Base-by-base conservation (phyloP, 2,329 filamentous ascomycete genomes). In the Talaromyces sp. region DNA sequence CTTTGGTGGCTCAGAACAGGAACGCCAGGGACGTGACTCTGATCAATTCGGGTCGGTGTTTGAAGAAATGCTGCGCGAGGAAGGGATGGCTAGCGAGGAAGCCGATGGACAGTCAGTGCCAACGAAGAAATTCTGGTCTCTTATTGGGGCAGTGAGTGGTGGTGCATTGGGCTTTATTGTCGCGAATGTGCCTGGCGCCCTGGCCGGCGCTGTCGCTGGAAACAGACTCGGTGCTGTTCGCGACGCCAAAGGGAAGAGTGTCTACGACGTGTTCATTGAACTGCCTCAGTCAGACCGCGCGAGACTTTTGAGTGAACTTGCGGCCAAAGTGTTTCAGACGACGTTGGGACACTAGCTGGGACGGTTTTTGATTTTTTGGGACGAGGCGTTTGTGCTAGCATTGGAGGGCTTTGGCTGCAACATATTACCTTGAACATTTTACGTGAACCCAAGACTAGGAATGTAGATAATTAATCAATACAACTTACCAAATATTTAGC, bases 101-200 rank as follows among this genome's bases (percentile, higher is more conserved):
- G 81, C 82, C 4, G 83, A 84, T 18, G 84, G 66, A 59, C 69
- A 63, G 7, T 66, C 71, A 12, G 68, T 72, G 16, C 85, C 84
- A 0, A 94, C 87, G 2, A 82, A 85, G 64, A 87, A 87, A 68
- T 96, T 99, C 76, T 99, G 95, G 94, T 84, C 87, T 61, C 76
- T 97, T 65, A 73, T 97, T 0, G 95, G 95, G 3, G 92, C 92
- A 1, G 76, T 94, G 47, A 95, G 91, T 71, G 95, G 95, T 34
- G 94, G 89, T 12, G 91, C 92, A 2, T 84, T 99, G 74, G 95
- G 95, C 0, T 98, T 98, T 75, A 99, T 99, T 68, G 85, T 98
- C 30, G 95, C 89, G 31, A 98, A 98, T 73, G 86, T 97, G 56
- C 91, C 94, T 0, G 95, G 95, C 0, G 84, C 94, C 70, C 76